Percentiles rank a stretch among this genome's conserved stretches.
Evolutionary conservation across 208 protist genomes (phyloP).

Genomic region (Porcisia hertigi): DNA sequence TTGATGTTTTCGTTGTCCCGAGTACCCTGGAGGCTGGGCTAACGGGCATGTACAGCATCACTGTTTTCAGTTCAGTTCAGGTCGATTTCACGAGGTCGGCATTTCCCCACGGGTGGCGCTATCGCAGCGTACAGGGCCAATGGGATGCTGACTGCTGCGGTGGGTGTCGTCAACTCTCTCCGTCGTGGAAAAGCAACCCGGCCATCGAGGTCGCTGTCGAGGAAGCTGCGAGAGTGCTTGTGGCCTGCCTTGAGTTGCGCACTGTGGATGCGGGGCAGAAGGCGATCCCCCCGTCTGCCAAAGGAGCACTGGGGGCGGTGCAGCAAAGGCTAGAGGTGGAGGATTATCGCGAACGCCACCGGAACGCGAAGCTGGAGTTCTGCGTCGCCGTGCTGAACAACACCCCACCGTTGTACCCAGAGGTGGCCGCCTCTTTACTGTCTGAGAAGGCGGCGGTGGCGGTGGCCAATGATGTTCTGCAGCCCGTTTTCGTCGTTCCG

Average conservation of each 20-base stretch:
- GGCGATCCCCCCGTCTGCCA: too few relatives aligned
- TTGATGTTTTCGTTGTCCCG: constrained; percentile 76
- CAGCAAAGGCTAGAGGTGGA: constrained; percentile 33
- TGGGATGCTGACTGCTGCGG: constrained; percentile 80
- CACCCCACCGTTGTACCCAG: constrained; percentile 42
- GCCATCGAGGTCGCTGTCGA: constrained; percentile 43
- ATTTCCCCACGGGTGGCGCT: constrained; percentile 80
- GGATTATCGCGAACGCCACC: constrained; percentile 50
- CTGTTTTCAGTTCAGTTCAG: constrained; percentile 63
- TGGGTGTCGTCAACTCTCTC: constrained; percentile 55
- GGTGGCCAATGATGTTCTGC: constrained; percentile 22
- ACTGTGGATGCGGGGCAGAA: neutral
- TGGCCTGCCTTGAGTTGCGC: constrained; percentile 50
- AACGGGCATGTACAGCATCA: constrained; percentile 64
- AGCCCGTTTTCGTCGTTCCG: constrained; percentile 56
- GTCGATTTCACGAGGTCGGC: constrained; percentile 38
- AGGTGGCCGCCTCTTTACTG: constrained; percentile 40
- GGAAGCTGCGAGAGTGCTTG: constrained; percentile 27
- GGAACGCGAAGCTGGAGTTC: constrained; percentile 36
- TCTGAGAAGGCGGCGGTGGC: constrained; percentile 25
- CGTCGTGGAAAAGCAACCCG: constrained; percentile 87
- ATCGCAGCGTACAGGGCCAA: constrained; percentile 48
- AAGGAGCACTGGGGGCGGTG: constrained; percentile 1
- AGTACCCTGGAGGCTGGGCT: constrained; percentile 51
- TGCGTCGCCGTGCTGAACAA: constrained; percentile 48